These are phyloP conservation scores for Zalerion maritima DNA, from an alignment of 495 filamentous ascomycete species.

Conservation along the genomic window DNA sequence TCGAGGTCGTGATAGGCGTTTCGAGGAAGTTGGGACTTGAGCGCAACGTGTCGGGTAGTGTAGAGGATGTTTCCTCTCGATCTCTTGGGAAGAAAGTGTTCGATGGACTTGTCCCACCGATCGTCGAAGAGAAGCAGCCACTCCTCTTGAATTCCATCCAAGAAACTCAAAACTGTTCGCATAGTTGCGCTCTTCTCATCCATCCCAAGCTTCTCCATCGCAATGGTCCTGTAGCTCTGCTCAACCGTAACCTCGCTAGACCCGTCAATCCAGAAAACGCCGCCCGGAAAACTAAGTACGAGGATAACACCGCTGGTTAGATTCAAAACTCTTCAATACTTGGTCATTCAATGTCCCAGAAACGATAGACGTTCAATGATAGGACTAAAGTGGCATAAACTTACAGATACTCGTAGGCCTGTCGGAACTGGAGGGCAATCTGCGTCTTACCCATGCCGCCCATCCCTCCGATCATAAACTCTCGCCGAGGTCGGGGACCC, in stretches of 20 bases:
- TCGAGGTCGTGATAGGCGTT: constrained; percentile 3
- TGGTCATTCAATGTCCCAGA: too few relatives aligned
- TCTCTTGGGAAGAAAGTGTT: neutral
- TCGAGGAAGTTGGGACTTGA: neutral
- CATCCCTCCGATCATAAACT: constrained; percentile 11
- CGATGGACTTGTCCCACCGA: neutral
- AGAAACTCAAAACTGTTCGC: constrained; percentile 5
- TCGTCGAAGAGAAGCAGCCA: constrained; percentile 15
- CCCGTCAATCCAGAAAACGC: constrained; percentile 11
- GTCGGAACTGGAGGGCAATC: constrained; percentile 7
- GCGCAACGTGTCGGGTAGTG: constrained; percentile 5
- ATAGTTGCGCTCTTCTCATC: too few relatives aligned
- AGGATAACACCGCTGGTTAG: too few relatives aligned
- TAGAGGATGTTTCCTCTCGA: constrained; percentile 13
- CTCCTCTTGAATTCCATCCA: constrained; percentile 5
- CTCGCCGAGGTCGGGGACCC: neutral
- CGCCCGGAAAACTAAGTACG: too few relatives aligned
- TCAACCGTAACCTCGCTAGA: constrained; percentile 3
- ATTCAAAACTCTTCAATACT: too few relatives aligned
- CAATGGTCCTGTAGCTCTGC: constrained; percentile 8
- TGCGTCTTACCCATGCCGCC: constrained; percentile 14
- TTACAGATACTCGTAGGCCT: constrained; percentile 4
- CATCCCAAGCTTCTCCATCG: too few relatives aligned
- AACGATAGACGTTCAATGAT: too few relatives aligned
- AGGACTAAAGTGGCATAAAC: constrained; percentile 2